These are phyloP conservation scores for Solanum paucissectum DNA, from an alignment of 257 asterid genomes.

Conservation along the genomic window DNA sequence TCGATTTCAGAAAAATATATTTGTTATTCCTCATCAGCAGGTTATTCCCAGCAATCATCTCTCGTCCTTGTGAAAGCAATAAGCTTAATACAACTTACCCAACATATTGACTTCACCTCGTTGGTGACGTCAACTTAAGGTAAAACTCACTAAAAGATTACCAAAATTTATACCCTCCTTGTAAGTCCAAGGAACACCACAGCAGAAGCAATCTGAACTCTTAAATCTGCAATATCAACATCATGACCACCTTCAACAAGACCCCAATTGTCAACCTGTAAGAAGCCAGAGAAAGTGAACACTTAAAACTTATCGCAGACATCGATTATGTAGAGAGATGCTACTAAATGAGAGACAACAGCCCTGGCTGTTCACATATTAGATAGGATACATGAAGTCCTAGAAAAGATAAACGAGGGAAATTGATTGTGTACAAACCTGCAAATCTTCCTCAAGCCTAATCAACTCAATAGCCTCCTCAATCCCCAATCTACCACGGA, in stretches of 20 bases:
- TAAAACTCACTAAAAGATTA: background rate
- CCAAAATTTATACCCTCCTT: conserved; percentile 28
- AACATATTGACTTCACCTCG: background rate
- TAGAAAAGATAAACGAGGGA: background rate
- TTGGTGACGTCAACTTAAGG: background rate
- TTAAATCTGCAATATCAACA: conserved; percentile 88
- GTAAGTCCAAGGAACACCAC: conserved; percentile 79
- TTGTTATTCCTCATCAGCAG: background rate
- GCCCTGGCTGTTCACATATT: background rate
- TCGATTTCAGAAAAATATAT: background rate
- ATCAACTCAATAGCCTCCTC: conserved; percentile 79
- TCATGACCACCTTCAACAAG: conserved; percentile 99
- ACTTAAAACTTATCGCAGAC: background rate
- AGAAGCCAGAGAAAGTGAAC: background rate
- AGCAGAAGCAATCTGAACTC: conserved; percentile 75
- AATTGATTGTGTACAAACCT: conserved; percentile 24
- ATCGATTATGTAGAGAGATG: background rate
- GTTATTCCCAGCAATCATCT: background rate
- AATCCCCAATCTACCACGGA: conserved; percentile 48
- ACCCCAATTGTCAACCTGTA: conserved; percentile 63
- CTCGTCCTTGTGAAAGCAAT: background rate
- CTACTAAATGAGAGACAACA: background rate
- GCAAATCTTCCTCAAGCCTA: conserved; percentile 93
- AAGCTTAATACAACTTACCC: background rate
- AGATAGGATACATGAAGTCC: background rate